A percentile compares a stretch with the other conserved stretches of the same genome.
These are phyloP conservation scores for Fusarium illudens DNA, from an alignment of 2,329 filamentous ascomycete species.

Conservation along the genomic window DNA sequence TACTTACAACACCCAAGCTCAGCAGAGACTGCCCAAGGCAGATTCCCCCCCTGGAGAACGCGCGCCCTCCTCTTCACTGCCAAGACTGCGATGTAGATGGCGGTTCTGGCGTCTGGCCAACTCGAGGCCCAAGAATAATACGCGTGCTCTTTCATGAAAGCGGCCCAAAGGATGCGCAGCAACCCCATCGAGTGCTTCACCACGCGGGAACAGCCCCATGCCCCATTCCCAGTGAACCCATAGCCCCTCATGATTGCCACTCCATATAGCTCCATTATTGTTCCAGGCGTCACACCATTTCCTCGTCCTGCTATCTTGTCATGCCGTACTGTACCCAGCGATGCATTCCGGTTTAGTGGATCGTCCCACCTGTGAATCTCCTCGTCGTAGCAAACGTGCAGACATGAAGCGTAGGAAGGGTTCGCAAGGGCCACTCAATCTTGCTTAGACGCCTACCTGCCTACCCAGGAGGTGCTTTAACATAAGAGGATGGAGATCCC, in stretches of 20 bases:
- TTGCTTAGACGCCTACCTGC: background rate
- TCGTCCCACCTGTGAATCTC: background rate
- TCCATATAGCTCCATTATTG: background rate
- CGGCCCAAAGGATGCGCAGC: background rate
- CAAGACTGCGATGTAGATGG: background rate
- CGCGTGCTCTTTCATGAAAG: background rate
- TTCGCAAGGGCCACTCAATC: background rate
- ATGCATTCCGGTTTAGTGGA: background rate
- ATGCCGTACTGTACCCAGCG: background rate
- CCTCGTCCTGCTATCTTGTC: background rate
- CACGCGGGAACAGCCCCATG: background rate
- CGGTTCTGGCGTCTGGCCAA: background rate
- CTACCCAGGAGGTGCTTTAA: background rate
- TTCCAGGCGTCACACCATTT: background rate
- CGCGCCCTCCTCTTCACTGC: background rate
- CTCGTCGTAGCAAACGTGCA: background rate
- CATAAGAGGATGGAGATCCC: background rate
- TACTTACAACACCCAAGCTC: background rate
- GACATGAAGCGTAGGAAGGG: background rate
- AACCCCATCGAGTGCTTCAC: slow-evolving; percentile 15
- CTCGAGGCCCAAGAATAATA: background rate
- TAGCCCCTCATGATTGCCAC: background rate
- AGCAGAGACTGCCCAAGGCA: background rate
- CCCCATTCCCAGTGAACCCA: background rate
- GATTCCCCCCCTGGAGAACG: background rate